These are phyloP conservation scores for Colletotrichum musicola DNA, from an alignment of 2,329 filamentous ascomycete genomes.

Conservation along the genomic window DNA sequence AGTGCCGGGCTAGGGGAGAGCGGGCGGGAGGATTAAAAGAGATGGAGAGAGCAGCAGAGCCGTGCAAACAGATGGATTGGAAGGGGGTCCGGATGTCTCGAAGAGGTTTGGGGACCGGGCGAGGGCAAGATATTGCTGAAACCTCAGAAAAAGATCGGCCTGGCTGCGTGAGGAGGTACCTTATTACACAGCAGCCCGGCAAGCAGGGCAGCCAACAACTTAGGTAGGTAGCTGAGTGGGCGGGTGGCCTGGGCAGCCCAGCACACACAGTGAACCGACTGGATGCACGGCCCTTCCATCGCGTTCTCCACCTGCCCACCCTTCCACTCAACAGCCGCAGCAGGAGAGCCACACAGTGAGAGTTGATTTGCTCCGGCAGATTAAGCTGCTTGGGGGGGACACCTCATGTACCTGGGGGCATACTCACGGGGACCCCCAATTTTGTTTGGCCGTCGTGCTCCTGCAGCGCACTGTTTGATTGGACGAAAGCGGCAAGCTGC, in stretches of 20 bases:
- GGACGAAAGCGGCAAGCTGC: constrained; percentile 25
- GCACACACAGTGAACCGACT: constrained; percentile 1
- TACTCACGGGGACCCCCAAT: constrained; percentile 4
- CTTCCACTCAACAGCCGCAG: neutral
- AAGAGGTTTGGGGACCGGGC: constrained; percentile 43
- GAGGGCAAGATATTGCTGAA: constrained; percentile 46
- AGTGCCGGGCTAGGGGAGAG: neutral
- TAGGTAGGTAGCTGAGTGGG: neutral
- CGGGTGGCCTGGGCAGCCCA: neutral
- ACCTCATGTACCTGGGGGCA: neutral
- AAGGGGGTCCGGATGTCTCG: constrained; percentile 39
- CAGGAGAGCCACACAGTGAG: constrained; percentile 29
- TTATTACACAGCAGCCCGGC: constrained; percentile 7
- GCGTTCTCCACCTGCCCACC: constrained; percentile 9
- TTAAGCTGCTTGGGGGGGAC: constrained; percentile 24
- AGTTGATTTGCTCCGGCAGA: constrained; percentile 16
- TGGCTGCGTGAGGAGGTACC: constrained; percentile 17
- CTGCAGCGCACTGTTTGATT: constrained; percentile 29
- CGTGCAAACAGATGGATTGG: constrained; percentile 37
- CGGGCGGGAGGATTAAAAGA: constrained; percentile 33
- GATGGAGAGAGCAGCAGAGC: constrained; percentile 29
- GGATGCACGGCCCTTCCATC: constrained; percentile 13
- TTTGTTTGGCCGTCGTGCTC: constrained; percentile 16
- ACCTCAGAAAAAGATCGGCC: constrained; percentile 42
- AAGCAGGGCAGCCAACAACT: neutral